Base-by-base conservation (phyloP, 805 yeast species). In the Starmerella khaoyaiensis region DNA sequence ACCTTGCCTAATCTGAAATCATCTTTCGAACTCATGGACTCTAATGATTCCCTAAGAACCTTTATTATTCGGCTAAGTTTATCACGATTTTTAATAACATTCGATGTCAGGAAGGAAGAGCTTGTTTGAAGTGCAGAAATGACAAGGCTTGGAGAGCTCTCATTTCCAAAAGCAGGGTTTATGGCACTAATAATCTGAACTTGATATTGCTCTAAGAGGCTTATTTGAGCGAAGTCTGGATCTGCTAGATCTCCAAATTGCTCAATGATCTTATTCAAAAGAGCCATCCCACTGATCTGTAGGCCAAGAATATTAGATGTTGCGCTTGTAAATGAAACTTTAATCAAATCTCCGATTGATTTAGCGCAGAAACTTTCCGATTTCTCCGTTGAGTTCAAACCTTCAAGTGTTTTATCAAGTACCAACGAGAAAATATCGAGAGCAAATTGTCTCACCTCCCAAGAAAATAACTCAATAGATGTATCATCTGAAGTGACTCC, bases 121-220 rank as follows among this genome's bases (percentile, higher is more conserved):
- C 80, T 72, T 2, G 84, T 79, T 28, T 71, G 71, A 24, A 87
- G 69, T 0, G 95, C 94, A 36, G 70, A 71, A 17, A 80, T 71
- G 1, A 87, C 84, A 1, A 83, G 68, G 25, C 69, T 69, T 1
- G 93, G 72, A 10, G 78, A 75, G 39, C 84, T 76, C 15, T 76
- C 86, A 3, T 68, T 62, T 23, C 68, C 69, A 59, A 90, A 87
- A 9, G 93, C 82, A 0, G 96, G 94, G 33, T 83, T 70, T 39
- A 87, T 64, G 0, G 97, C 93, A 40, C 94, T 77, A 8, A 81
- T 76, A 8, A 90, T 81, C 49, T 83, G 95, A 0, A 97, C 97
- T 51, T 90, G 95, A 51, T 80, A 94, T 57, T 86, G 96, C 47
- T 81, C 94, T 29, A 87, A 60, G 8, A 84, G 65, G 0, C 87